Evolutionary conservation across 805 yeast species (phyloP).

Genomic region (Candida silvatica): DNA sequence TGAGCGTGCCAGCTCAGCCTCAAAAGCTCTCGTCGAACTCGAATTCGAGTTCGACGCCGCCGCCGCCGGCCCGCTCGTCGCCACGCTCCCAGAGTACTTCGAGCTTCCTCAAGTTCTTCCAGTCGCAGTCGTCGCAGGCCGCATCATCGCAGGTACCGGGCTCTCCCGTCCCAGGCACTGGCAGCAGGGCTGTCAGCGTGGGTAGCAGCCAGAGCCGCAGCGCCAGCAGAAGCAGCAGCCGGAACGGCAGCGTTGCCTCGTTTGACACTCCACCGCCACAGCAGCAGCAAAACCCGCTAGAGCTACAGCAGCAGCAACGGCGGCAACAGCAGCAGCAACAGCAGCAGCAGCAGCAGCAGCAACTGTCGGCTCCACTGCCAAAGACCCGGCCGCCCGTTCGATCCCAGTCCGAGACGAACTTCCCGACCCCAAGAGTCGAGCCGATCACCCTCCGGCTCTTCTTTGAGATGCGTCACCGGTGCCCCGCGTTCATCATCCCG

Average conservation of each 20-base stretch:
- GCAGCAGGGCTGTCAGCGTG: neutral
- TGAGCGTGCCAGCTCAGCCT: slow-evolving; percentile 4
- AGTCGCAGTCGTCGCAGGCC: neutral
- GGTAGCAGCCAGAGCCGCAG: slow-evolving; percentile 19
- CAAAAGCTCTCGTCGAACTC: slow-evolving; percentile 1
- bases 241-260: slow-evolving; percentile 8
- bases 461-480: slow-evolving; percentile 40
- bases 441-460: slow-evolving; percentile 30
- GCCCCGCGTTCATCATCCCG: slow-evolving; percentile 41
- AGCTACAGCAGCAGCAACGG: slow-evolving; percentile 1
- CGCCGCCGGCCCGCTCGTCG: slow-evolving; percentile 1
- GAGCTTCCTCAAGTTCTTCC: neutral
- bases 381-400: no score
- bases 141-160: neutral
- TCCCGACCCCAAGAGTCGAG: slow-evolving; percentile 11
- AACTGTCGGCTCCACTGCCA: neutral
- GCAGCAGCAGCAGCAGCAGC: neutral
- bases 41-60: slow-evolving; percentile 6
- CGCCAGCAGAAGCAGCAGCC: slow-evolving; percentile 8
- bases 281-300: neutral
- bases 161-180: no score
- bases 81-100: neutral
- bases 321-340: slow-evolving; percentile 5
- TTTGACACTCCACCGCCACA: slow-evolving; percentile 1
- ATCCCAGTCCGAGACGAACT: no score